phyloP scores from a whole-genome alignment of 169 alveolate species.

The Blepharisma undulans region DNA sequence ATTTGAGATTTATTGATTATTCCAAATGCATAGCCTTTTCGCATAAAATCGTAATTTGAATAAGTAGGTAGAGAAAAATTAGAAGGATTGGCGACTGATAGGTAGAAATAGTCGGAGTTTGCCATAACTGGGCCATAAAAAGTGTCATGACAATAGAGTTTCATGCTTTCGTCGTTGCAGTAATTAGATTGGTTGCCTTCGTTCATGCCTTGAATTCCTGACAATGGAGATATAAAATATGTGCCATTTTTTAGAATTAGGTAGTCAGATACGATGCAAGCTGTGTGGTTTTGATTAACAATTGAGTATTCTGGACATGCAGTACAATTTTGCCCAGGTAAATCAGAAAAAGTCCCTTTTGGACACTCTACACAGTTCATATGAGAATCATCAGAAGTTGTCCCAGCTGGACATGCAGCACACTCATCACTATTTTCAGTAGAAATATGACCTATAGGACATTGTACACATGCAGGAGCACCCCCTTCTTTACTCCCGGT shows the following conservation, averaged over 20 bases:
- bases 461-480: neutral
- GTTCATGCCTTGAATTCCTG: neutral
- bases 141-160: slow-evolving; percentile 30
- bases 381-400: neutral
- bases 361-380: neutral
- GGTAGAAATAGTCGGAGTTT: slow-evolving; percentile 10
- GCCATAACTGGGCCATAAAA: slow-evolving; percentile 37
- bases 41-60: neutral
- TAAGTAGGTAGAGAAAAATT: neutral
- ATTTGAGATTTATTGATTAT: neutral
- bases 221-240: neutral
- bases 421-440: neutral
- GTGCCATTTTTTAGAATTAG: neutral
- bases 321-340: neutral
- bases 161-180: neutral
- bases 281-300: neutral
- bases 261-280: neutral
- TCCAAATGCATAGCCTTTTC: slow-evolving; percentile 12
- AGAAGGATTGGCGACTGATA: slow-evolving; percentile 34
- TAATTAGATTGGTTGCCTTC: neutral
- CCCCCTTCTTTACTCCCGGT: slow-evolving; percentile 28
- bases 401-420: neutral
- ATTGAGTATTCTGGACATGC: neutral
- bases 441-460: neutral
- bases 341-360: neutral